A percentile compares a stretch with the other conserved stretches of the same genome.
phyloP scores from a whole-genome alignment of 129 eudicot genomes.

The Flaveria robusta region DNA sequence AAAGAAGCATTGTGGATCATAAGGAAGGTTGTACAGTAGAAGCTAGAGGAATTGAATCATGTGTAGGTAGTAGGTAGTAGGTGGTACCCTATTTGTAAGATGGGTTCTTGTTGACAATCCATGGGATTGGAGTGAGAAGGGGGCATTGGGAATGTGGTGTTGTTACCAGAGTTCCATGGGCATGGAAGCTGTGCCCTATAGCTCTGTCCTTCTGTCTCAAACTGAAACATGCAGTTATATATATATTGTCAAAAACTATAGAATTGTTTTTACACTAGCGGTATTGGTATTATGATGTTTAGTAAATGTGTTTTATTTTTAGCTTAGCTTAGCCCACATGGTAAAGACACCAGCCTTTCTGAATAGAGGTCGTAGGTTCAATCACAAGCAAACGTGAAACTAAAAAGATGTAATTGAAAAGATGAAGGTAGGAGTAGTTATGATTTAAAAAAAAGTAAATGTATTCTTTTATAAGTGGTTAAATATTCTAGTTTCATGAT shows the following conservation, averaged over 20 bases:
- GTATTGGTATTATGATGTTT: too few relatives aligned
- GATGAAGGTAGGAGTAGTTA: too few relatives aligned
- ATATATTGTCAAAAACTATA: background rate
- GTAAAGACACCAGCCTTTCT: too few relatives aligned
- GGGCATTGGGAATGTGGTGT: slow-evolving; percentile 47
- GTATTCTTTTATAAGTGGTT: too few relatives aligned
- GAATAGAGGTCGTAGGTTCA: too few relatives aligned
- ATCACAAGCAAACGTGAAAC: too few relatives aligned
- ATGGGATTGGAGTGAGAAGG: slow-evolving; percentile 50
- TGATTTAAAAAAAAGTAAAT: too few relatives aligned
- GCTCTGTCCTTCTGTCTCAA: slow-evolving; percentile 68
- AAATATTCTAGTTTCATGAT: too few relatives aligned
- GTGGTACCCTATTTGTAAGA: slow-evolving; percentile 72
- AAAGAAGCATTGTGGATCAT: background rate
- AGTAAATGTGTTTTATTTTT: too few relatives aligned
- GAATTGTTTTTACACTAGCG: too few relatives aligned
- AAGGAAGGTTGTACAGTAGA: slow-evolving; percentile 6
- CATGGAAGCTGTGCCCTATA: slow-evolving; percentile 48
- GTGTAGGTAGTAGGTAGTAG: background rate
- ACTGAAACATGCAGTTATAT: slow-evolving; percentile 33
- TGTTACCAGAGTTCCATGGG: slow-evolving; percentile 61
- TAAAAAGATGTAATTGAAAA: too few relatives aligned
- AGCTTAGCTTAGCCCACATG: too few relatives aligned
- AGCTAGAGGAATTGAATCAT: background rate
- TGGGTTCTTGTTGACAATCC: slow-evolving; percentile 61